Percentiles rank a stretch among this genome's conserved stretches.
These are phyloP conservation scores for Oryza meridionalis DNA, from an alignment of 176 grass and related monocot species.

Conservation along the genomic window DNA sequence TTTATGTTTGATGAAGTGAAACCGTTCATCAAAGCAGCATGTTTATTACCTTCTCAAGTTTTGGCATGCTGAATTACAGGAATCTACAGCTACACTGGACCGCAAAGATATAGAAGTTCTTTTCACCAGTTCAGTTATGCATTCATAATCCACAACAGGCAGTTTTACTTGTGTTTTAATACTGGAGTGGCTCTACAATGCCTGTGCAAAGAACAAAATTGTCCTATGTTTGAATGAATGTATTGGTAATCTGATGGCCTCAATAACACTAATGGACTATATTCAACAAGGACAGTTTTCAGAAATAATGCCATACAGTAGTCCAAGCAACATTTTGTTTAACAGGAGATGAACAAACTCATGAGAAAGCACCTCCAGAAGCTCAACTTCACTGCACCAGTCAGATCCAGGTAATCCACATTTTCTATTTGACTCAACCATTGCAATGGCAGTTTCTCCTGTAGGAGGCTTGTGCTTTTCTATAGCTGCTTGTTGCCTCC, in stretches of 20 bases:
- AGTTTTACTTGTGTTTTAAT: conserved; percentile 14
- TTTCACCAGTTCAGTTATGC: not conserved
- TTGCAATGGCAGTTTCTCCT: conserved; percentile 25
- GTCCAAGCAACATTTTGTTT: conserved; percentile 4
- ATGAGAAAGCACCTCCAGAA: conserved; percentile 23
- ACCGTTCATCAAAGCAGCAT: no score
- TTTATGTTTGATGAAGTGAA: no score
- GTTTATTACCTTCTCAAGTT: no score
- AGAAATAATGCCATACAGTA: conserved; percentile 50
- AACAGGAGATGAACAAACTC: conserved; percentile 24
- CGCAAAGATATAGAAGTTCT: no score
- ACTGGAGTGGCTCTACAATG: conserved; percentile 51
- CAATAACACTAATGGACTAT: not conserved
- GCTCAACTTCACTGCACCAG: not conserved
- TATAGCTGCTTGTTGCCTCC: conserved; percentile 62
- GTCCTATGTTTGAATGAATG: conserved; percentile 47
- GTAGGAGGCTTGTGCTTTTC: conserved; percentile 57
- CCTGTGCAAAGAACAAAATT: conserved; percentile 39
- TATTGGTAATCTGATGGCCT: conserved; percentile 26
- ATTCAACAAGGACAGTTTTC: conserved; percentile 48
- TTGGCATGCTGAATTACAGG: no score
- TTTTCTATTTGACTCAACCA: conserved; percentile 24
- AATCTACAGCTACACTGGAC: no score
- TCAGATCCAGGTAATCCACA: not conserved
- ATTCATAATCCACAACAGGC: not conserved